phyloP scores from a whole-genome alignment of 169 alveolate genomes.

The Plasmodium gonderi region DNA sequence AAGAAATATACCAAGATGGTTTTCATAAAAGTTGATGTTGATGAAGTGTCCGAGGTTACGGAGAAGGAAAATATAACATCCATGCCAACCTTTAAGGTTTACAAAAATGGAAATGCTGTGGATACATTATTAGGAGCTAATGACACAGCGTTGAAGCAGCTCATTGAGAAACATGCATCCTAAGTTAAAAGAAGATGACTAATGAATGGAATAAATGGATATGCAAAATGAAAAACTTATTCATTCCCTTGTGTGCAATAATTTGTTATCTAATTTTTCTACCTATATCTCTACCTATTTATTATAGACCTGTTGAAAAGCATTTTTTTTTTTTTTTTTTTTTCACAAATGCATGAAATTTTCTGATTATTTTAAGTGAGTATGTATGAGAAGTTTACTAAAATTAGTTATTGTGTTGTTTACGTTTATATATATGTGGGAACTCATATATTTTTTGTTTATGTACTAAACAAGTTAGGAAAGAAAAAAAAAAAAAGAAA shows the following conservation, averaged over 20 bases:
- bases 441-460: not conserved
- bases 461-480: not conserved
- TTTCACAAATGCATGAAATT: too few relatives aligned
- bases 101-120: conserved; percentile 81
- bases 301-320: too few relatives aligned
- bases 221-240: not conserved
- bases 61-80: conserved; percentile 82
- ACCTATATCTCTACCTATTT: too few relatives aligned
- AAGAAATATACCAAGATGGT: conserved; percentile 75
- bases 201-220: not conserved
- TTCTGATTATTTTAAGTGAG: too few relatives aligned
- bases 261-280: not conserved
- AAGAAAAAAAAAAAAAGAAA: too few relatives aligned
- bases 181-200: not conserved
- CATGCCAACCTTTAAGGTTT: conserved; percentile 85
- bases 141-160: conserved; percentile 76
- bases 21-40: conserved; percentile 84
- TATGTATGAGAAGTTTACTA: too few relatives aligned
- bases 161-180: conserved; percentile 67
- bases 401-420: too few relatives aligned
- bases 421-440: not conserved
- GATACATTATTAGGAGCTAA: conserved; percentile 85
- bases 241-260: not conserved
- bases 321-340: too few relatives aligned
- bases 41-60: conserved; percentile 81